A percentile compares a stretch with the other conserved stretches of the same genome.
Conservation (phyloP, 2,329 filamentous ascomycete species). For the Tolypocladium tundrense region DNA sequence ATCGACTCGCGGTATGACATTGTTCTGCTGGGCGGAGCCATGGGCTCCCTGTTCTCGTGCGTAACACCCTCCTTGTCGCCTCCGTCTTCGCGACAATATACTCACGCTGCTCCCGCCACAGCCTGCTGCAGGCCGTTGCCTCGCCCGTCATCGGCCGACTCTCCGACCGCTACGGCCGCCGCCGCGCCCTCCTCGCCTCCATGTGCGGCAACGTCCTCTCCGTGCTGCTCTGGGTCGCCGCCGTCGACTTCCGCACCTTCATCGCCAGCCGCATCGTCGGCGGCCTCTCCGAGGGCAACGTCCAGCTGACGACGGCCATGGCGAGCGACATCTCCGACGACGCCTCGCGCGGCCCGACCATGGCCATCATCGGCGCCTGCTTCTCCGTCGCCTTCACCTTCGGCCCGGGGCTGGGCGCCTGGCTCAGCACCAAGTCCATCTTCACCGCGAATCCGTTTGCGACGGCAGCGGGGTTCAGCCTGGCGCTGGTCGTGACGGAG, state of each 20-base stretch:
- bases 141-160: conserved; percentile 84
- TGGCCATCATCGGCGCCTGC: conserved; percentile 92
- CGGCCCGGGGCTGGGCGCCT: conserved; percentile 84
- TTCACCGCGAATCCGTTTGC: conserved; percentile 89
- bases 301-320: conserved; percentile 92
- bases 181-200: conserved; percentile 76
- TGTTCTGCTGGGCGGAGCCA: conserved; percentile 82
- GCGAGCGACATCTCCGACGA: conserved; percentile 92
- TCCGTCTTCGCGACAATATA: background rate
- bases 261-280: conserved; percentile 87
- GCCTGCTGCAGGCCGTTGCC: conserved; percentile 81
- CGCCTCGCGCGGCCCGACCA: conserved; percentile 73
- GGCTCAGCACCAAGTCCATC: conserved; percentile 64
- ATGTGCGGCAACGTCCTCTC: conserved; percentile 92
- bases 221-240: conserved; percentile 87
- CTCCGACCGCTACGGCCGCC: conserved; percentile 79
- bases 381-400: conserved; percentile 98
- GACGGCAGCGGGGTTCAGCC: conserved; percentile 77
- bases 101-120: conserved; percentile 21
- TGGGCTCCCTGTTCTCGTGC: conserved; percentile 80
- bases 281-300: conserved; percentile 90
- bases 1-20: conserved; percentile 98
- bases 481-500: conserved; percentile 76
- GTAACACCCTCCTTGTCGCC: conserved; percentile 8
- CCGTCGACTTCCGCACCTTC: conserved; percentile 91